A percentile compares a stretch with the other conserved stretches of the same genome.
phyloP scores from a whole-genome alignment of 441 rosid species.

The Pelargonium cotyledonis region DNA sequence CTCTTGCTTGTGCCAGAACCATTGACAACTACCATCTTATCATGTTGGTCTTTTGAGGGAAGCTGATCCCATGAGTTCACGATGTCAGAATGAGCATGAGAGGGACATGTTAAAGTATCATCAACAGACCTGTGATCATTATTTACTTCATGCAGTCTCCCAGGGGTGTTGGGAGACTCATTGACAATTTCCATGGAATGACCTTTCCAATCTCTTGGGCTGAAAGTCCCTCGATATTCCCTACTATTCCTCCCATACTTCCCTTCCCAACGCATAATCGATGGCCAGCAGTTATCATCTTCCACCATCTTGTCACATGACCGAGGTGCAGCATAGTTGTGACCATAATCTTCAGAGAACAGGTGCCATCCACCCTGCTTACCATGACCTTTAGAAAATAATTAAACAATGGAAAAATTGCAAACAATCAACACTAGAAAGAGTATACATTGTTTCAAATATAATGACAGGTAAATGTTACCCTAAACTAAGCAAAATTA shows the following conservation, averaged over 20 bases:
- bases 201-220: slow-evolving; percentile 67
- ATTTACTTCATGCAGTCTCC: slow-evolving; percentile 43
- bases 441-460: slow-evolving; percentile 6
- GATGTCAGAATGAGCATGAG: slow-evolving; percentile 46
- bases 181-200: slow-evolving; percentile 66
- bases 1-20: slow-evolving; percentile 43
- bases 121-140: slow-evolving; percentile 56
- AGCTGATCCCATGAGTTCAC: slow-evolving; percentile 43
- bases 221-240: slow-evolving; percentile 57
- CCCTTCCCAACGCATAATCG: slow-evolving; percentile 60
- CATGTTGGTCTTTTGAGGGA: slow-evolving; percentile 48
- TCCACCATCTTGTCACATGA: slow-evolving; percentile 57
- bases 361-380: slow-evolving; percentile 85
- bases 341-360: slow-evolving; percentile 61
- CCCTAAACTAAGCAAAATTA: background rate
- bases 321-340: slow-evolving; percentile 50
- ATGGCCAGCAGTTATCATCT: slow-evolving; percentile 48
- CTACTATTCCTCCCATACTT: slow-evolving; percentile 56
- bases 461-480: background rate
- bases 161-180: slow-evolving; percentile 43
- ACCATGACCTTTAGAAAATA: slow-evolving; percentile 71
- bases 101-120: slow-evolving; percentile 37
- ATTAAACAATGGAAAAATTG: slow-evolving; percentile 24
- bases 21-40: slow-evolving; percentile 33
- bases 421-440: slow-evolving; percentile 25